These are phyloP conservation scores for Eutypella sp. DNA, from an alignment of 2,329 filamentous ascomycete genomes.

Conservation along the genomic window DNA sequence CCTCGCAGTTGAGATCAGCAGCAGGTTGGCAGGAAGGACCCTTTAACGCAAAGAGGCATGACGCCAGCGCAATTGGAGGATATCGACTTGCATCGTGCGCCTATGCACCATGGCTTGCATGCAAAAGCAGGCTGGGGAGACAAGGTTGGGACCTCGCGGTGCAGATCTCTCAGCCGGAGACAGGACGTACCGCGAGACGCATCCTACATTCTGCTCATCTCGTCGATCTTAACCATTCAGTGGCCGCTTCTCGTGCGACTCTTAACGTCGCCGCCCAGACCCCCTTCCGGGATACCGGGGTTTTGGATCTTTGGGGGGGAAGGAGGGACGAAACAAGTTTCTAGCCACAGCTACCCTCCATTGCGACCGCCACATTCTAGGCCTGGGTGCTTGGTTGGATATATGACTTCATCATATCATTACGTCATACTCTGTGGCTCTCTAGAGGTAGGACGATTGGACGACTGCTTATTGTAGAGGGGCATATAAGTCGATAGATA, in stretches of 20 bases:
- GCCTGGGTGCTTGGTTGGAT: conserved; percentile 4
- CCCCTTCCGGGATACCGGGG: not conserved
- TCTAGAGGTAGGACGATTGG: not conserved
- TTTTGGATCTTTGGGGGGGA: not conserved
- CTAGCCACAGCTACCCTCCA: conserved; percentile 19
- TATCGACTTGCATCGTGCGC: not conserved
- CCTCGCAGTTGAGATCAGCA: not conserved
- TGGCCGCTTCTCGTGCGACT: not conserved
- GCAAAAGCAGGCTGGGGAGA: too few relatives aligned
- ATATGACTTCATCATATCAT: not conserved
- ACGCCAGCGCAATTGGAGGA: not conserved
- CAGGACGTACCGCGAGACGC: too few relatives aligned
- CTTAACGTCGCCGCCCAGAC: too few relatives aligned
- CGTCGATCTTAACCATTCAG: not conserved
- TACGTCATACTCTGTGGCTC: not conserved
- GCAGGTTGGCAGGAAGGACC: not conserved
- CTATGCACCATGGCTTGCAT: too few relatives aligned
- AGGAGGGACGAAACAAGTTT: conserved; percentile 21
- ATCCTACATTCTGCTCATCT: not conserved
- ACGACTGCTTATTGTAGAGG: too few relatives aligned
- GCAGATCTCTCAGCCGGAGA: too few relatives aligned
- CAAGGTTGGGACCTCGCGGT: too few relatives aligned
- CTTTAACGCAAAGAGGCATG: too few relatives aligned
- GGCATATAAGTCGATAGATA: not conserved
- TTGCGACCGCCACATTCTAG: conserved; percentile 13